A percentile compares a stretch with the other conserved stretches of the same genome.
Evolutionary conservation across 192 early-diverging fungal genomes (phyloP).

Genomic region (Coemansia sp.): DNA sequence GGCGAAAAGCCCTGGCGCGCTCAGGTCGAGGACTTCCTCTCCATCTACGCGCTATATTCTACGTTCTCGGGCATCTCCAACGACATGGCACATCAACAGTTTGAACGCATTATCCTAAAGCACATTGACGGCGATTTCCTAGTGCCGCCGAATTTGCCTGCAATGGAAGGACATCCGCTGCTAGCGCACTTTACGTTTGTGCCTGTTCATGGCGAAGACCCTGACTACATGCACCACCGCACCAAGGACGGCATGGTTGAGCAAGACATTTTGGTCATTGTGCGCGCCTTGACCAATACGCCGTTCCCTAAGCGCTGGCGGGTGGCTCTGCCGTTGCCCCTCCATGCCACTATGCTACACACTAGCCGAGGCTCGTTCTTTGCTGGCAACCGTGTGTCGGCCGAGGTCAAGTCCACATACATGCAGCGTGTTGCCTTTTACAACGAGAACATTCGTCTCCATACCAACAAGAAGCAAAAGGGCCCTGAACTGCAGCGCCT

Average conservation of each 20-base stretch:
- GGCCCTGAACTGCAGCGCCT: constrained; percentile 33
- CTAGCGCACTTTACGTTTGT: constrained; percentile 47
- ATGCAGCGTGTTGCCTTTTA: constrained; percentile 41
- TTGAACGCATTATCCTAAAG: constrained; percentile 40
- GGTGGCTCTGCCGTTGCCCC: constrained; percentile 35
- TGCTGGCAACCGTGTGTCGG: constrained; percentile 34
- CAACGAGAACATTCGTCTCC: constrained; percentile 45
- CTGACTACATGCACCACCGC: constrained; percentile 42
- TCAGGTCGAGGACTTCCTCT: constrained; percentile 46
- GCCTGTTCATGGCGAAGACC: constrained; percentile 40
- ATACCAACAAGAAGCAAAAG: constrained; percentile 24
- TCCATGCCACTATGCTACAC: constrained; percentile 39
- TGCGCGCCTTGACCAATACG: constrained; percentile 40
- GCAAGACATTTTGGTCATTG: constrained; percentile 37
- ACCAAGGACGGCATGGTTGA: constrained; percentile 46
- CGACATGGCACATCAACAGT: constrained; percentile 41
- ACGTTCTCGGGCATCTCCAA: constrained; percentile 35
- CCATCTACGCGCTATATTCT: constrained; percentile 38
- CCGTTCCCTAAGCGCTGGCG: constrained; percentile 49
- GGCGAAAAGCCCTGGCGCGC: constrained; percentile 40
- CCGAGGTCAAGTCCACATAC: constrained; percentile 46
- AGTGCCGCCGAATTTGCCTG: constrained; percentile 26
- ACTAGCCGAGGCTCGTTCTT: constrained; percentile 48
- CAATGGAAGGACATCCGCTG: constrained; percentile 29
- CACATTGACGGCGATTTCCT: constrained; percentile 52